Percentiles rank a stretch among this genome's conserved stretches.
These are phyloP conservation scores for Aspergillus indologenus DNA, from an alignment of 495 filamentous ascomycete genomes.

Conservation along the genomic window DNA sequence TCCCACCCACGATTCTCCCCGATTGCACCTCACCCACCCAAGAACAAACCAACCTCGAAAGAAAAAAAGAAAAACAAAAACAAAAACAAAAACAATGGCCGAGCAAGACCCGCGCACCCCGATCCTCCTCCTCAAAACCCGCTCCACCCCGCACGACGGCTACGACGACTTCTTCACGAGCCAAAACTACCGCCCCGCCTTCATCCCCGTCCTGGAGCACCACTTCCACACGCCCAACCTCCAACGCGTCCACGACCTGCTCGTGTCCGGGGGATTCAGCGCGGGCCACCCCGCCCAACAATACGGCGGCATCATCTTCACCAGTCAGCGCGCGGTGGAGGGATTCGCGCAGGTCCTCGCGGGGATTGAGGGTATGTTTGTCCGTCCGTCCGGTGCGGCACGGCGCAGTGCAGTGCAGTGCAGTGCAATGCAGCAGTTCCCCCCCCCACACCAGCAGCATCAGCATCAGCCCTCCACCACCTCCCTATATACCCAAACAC, in stretches of 20 bases:
- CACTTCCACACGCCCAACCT: slow-evolving; percentile 50
- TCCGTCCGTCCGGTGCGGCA: slow-evolving; percentile 9
- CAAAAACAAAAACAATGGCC: background rate
- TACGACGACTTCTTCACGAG: slow-evolving; percentile 73
- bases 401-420: too few relatives aligned
- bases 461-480: too few relatives aligned
- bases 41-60: slow-evolving; percentile 1
- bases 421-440: too few relatives aligned
- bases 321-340: slow-evolving; percentile 90
- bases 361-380: slow-evolving; percentile 32
- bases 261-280: slow-evolving; percentile 33
- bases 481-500: too few relatives aligned
- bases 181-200: slow-evolving; percentile 51
- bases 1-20: background rate
- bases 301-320: slow-evolving; percentile 89
- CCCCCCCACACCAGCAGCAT: too few relatives aligned
- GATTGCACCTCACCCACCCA: too few relatives aligned
- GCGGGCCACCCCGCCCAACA: slow-evolving; percentile 18
- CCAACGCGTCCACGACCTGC: slow-evolving; percentile 36
- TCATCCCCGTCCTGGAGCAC: slow-evolving; percentile 85
- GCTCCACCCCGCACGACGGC: slow-evolving; percentile 70
- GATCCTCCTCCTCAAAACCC: slow-evolving; percentile 83
- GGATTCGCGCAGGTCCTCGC: slow-evolving; percentile 70
- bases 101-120: background rate
- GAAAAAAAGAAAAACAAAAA: slow-evolving; percentile 1